phyloP scores from a whole-genome alignment of 441 rosid species.

The Kokia cookei region DNA sequence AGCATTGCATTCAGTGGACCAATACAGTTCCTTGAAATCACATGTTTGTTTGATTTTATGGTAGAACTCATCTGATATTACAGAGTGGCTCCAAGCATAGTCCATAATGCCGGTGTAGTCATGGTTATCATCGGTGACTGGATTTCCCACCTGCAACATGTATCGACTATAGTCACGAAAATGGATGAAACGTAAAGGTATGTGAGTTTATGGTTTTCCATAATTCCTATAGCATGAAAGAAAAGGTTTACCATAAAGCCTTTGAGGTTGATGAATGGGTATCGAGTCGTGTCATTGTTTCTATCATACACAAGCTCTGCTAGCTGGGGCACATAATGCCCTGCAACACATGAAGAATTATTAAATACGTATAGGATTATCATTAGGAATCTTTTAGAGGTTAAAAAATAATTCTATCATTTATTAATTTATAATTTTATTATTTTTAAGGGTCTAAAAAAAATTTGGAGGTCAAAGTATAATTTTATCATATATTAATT shows the following conservation, averaged over 20 bases:
- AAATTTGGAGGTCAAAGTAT: too few relatives aligned
- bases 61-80: conserved; percentile 41
- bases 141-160: conserved; percentile 46
- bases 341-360: conserved; percentile 18
- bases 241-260: conserved; percentile 42
- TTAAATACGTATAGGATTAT: too few relatives aligned
- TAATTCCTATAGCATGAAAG: neutral
- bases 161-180: neutral
- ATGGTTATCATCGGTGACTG: conserved; percentile 36
- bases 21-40: conserved; percentile 34
- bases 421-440: too few relatives aligned
- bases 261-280: conserved; percentile 47
- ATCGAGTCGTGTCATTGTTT: conserved; percentile 31
- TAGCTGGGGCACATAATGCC: conserved; percentile 58
- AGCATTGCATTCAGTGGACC: conserved; percentile 35
- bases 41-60: conserved; percentile 33
- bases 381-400: too few relatives aligned
- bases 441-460: too few relatives aligned
- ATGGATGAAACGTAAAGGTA: neutral
- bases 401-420: too few relatives aligned
- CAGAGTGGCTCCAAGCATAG: conserved; percentile 60
- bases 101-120: conserved; percentile 49
- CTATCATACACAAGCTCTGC: conserved; percentile 50
- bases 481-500: too few relatives aligned
- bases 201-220: neutral